These are phyloP conservation scores for Phytophthora sp. DNA, from an alignment of 352 stramenopile species.

Conservation along the genomic window DNA sequence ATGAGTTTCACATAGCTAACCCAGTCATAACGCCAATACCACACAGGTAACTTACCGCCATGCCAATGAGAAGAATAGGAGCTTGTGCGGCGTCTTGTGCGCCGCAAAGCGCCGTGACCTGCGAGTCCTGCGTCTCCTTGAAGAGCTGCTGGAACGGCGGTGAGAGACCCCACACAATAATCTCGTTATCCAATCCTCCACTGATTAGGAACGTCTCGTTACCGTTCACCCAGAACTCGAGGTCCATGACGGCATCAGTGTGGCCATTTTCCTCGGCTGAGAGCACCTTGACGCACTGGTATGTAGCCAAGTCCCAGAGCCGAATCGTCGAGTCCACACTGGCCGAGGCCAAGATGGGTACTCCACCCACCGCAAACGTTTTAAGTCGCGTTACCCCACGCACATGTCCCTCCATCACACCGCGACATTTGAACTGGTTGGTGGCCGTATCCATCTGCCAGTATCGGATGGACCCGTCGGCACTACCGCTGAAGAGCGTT, in stretches of 20 bases:
- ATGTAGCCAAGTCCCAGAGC: conserved; percentile 84
- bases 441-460: conserved; percentile 77
- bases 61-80: conserved; percentile 82
- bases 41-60: conserved; percentile 54
- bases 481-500: conserved; percentile 80
- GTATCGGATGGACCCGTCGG: conserved; percentile 80
- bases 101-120: conserved; percentile 79
- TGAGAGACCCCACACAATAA: conserved; percentile 85
- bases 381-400: conserved; percentile 84
- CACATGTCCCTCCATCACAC: conserved; percentile 79
- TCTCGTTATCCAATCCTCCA: conserved; percentile 76
- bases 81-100: conserved; percentile 66
- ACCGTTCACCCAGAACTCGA: conserved; percentile 88
- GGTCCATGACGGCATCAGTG: conserved; percentile 85
- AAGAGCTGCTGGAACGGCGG: conserved; percentile 83
- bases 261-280: conserved; percentile 73
- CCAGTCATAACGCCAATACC: background rate
- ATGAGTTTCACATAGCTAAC: conserved; percentile 7
- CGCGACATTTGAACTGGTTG: conserved; percentile 80
- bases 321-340: conserved; percentile 85
- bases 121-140: conserved; percentile 79
- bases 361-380: conserved; percentile 72
- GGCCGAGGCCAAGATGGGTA: conserved; percentile 76
- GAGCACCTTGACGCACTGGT: conserved; percentile 84
- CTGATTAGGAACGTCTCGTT: conserved; percentile 89